These are phyloP conservation scores for Dendrocalamus sinicus DNA, from an alignment of 176 grass and related monocot species.

Conservation along the genomic window DNA sequence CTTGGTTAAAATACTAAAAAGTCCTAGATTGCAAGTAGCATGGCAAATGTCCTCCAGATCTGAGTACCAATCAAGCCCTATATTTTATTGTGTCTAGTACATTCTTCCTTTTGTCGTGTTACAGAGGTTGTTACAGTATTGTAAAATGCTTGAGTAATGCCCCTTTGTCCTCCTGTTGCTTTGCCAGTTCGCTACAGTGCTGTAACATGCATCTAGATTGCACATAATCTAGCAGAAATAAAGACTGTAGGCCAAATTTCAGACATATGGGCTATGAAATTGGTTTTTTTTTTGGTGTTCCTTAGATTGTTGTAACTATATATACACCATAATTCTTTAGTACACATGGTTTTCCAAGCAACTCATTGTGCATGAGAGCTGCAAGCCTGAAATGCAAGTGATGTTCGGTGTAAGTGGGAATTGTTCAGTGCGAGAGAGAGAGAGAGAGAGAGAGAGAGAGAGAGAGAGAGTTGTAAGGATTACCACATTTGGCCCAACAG, in stretches of 20 bases:
- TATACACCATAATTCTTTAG: neutral
- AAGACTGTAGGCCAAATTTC: conserved; percentile 1
- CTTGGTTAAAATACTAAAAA: conserved; percentile 34
- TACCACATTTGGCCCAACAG: conserved; percentile 20
- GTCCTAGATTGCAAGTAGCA: conserved; percentile 46
- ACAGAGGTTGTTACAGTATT: conserved; percentile 48
- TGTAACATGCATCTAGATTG: conserved; percentile 39
- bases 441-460: neutral
- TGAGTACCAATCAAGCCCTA: conserved; percentile 46
- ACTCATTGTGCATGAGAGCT: neutral
- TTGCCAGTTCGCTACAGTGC: conserved; percentile 29
- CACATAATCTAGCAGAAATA: conserved; percentile 37
- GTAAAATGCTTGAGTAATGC: conserved; percentile 48
- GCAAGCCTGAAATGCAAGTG: neutral
- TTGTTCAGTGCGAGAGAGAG: neutral
- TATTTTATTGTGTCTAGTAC: conserved; percentile 46
- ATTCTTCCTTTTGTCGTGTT: conserved; percentile 44
- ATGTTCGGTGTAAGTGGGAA: neutral
- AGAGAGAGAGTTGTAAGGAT: neutral
- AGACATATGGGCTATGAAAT: neutral
- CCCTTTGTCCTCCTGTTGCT: neutral
- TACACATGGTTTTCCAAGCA: neutral
- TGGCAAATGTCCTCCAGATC: conserved; percentile 56
- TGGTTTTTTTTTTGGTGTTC: neutral
- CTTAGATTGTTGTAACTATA: neutral